Conservation (phyloP, 1,139 yeast species). For the Nakaseomyces kungkrabaensis region DNA sequence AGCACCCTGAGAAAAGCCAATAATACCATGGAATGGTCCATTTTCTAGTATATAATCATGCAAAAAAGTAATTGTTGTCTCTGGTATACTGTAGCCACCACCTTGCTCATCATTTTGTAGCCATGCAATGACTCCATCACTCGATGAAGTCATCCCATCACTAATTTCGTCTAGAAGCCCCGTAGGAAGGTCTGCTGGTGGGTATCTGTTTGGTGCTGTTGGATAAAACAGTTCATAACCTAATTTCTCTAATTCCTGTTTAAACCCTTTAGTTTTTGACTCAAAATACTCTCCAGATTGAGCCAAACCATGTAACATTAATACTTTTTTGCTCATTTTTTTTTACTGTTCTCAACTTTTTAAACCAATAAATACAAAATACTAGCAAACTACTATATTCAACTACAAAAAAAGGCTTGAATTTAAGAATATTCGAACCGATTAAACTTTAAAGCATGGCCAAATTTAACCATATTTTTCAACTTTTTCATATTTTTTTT, state of each 20-base stretch:
- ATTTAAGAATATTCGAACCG: too few relatives aligned
- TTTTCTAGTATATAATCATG: conserved; percentile 31
- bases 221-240: conserved; percentile 62
- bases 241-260: conserved; percentile 51
- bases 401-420: too few relatives aligned
- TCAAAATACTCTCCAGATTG: conserved; percentile 69
- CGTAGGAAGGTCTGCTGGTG: conserved; percentile 25
- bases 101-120: conserved; percentile 20
- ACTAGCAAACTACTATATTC: too few relatives aligned
- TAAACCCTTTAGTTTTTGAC: conserved; percentile 62
- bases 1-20: conserved; percentile 93
- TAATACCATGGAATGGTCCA: conserved; percentile 79
- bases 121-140: conserved; percentile 26
- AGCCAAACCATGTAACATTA: conserved; percentile 48
- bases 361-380: too few relatives aligned
- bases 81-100: conserved; percentile 18
- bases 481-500: conserved; percentile 27
- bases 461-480: not conserved
- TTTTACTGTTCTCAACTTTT: not conserved
- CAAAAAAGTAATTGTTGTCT: conserved; percentile 19
- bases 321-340: conserved; percentile 28
- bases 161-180: conserved; percentile 10
- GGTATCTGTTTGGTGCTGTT: conserved; percentile 47
- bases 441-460: too few relatives aligned
- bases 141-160: conserved; percentile 5